Evolutionary conservation across 192 early-diverging fungal species (phyloP).

Genomic region (Helicostylum pulchrum): DNA sequence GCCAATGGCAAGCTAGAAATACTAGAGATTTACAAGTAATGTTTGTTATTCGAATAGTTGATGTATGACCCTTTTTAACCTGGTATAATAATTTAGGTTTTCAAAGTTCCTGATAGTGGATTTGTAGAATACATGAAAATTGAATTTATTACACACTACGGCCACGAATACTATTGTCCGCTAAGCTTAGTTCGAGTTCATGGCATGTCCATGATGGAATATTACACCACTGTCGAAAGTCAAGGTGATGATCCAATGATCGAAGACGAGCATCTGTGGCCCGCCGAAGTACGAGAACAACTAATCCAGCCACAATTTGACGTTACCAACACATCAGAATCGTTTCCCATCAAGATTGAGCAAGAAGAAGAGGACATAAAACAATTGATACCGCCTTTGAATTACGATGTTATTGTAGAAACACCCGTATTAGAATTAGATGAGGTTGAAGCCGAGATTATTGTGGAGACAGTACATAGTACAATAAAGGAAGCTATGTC

Average conservation of each 20-base stretch:
- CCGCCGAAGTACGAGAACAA: conserved; percentile 30
- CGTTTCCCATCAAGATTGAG: conserved; percentile 3
- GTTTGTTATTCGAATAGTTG: conserved; percentile 6
- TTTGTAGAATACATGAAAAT: conserved; percentile 87
- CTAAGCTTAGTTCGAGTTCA: conserved; percentile 82
- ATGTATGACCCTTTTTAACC: conserved; percentile 11
- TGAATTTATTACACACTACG: conserved; percentile 87
- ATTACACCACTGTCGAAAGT: conserved; percentile 63
- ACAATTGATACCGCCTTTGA: conserved; percentile 1
- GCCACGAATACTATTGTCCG: conserved; percentile 92
- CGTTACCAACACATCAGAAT: conserved; percentile 22
- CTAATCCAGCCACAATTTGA: conserved; percentile 24
- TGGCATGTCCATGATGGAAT: conserved; percentile 92
- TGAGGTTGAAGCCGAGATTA: too few relatives aligned
- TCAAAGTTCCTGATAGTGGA: conserved; percentile 67
- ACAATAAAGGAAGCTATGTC: too few relatives aligned
- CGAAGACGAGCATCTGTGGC: conserved; percentile 27
- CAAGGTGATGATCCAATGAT: conserved; percentile 20
- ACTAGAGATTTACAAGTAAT: conserved; percentile 81
- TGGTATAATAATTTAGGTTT: conserved; percentile 54
- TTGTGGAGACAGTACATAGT: too few relatives aligned
- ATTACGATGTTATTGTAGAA: neutral
- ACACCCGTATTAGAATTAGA: too few relatives aligned
- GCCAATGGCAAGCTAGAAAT: conserved; percentile 83
- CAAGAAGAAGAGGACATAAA: conserved; percentile 14